Evolutionary conservation across 495 filamentous ascomycete genomes (phyloP).

Genomic region (Aspergillus taichungensis): DNA sequence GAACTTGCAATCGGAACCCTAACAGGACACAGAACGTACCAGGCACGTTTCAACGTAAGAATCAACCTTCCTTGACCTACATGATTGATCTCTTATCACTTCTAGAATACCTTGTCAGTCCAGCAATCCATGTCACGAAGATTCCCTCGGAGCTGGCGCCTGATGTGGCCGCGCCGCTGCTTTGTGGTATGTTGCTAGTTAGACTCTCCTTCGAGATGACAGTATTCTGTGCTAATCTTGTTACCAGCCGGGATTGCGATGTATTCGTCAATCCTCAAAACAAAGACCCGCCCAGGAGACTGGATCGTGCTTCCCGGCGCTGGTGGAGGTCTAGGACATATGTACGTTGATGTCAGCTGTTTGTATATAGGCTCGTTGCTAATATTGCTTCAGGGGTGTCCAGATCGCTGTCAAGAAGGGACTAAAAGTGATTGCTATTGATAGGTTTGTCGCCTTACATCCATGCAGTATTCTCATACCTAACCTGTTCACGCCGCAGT

Average conservation of each 20-base stretch:
- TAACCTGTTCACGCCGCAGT: conserved; percentile 8
- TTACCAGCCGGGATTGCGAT: conserved; percentile 33
- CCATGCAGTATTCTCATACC: neutral
- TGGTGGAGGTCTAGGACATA: conserved; percentile 37
- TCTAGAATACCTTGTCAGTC: conserved; percentile 33
- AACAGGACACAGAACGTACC: conserved; percentile 27
- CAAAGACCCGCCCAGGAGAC: conserved; percentile 30
- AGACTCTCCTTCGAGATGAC: neutral
- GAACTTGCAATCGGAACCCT: neutral
- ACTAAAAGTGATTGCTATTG: conserved; percentile 34
- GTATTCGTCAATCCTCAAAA: conserved; percentile 41
- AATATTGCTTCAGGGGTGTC: conserved; percentile 22
- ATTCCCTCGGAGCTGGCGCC: conserved; percentile 26
- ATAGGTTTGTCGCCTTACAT: conserved; percentile 18
- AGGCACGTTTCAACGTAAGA: conserved; percentile 37
- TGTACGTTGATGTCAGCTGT: conserved; percentile 15
- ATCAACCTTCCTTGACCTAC: neutral
- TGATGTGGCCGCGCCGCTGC: conserved; percentile 29
- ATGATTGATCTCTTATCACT: neutral
- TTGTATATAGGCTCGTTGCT: neutral
- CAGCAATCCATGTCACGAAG: conserved; percentile 31
- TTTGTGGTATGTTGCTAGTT: conserved; percentile 25
- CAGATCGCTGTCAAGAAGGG: conserved; percentile 36
- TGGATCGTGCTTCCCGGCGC: conserved; percentile 36
- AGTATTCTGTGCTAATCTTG: neutral